Percentiles rank a stretch among this genome's conserved stretches.
Evolutionary conservation across 805 yeast species (phyloP).

Genomic region (Torulaspora delbrueckii): DNA sequence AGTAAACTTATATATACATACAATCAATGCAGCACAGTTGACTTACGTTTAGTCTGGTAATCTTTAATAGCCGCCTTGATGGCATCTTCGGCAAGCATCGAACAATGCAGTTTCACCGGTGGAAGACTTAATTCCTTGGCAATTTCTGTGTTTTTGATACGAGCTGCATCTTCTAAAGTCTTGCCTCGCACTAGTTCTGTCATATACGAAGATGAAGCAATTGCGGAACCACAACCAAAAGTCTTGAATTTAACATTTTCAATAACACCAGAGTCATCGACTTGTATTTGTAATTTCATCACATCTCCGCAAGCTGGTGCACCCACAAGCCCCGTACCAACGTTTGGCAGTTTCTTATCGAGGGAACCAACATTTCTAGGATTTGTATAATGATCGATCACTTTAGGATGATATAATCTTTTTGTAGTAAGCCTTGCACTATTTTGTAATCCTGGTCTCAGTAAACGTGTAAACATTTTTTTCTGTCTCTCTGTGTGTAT

Average conservation of each 20-base stretch:
- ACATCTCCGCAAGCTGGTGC: slow-evolving; percentile 99
- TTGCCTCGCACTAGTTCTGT: slow-evolving; percentile 95
- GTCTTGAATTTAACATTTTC: slow-evolving; percentile 96
- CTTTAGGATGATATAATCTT: slow-evolving; percentile 79
- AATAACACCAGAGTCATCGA: slow-evolving; percentile 83
- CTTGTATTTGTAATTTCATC: slow-evolving; percentile 94
- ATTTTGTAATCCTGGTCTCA: background rate
- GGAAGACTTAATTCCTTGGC: slow-evolving; percentile 94
- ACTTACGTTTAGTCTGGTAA: slow-evolving; percentile 73
- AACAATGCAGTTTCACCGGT: slow-evolving; percentile 95
- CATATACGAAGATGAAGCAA: slow-evolving; percentile 91
- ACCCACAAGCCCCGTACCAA: slow-evolving; percentile 97
- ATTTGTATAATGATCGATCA: slow-evolving; percentile 91
- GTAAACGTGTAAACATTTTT: slow-evolving; percentile 2
- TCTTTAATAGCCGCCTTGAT: slow-evolving; percentile 96
- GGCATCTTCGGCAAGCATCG: slow-evolving; percentile 98
- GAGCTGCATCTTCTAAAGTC: slow-evolving; percentile 87
- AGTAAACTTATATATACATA: background rate
- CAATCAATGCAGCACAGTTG: slow-evolving; percentile 16
- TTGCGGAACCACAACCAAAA: slow-evolving; percentile 98
- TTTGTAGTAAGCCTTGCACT: slow-evolving; percentile 17
- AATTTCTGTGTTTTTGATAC: slow-evolving; percentile 87
- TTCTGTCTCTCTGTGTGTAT: background rate
- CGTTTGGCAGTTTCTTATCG: slow-evolving; percentile 67
- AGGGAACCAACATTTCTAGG: slow-evolving; percentile 96